Evolutionary conservation across 2,329 filamentous ascomycete genomes (phyloP).

Genomic region (Trichoderma afroharzianum): DNA sequence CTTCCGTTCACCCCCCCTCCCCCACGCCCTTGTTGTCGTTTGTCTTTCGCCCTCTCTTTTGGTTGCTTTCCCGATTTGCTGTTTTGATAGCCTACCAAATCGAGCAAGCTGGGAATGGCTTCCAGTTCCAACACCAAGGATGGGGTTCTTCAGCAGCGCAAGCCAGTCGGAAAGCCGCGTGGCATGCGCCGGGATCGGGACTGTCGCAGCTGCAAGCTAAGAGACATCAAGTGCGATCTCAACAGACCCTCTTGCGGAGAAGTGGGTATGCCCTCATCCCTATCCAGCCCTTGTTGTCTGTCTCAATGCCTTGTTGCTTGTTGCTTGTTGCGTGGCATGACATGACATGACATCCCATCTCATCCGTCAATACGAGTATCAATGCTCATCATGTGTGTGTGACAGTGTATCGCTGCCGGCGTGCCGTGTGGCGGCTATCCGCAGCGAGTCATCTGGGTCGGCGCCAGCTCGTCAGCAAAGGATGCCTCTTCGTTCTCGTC

Average conservation of each 20-base stretch:
- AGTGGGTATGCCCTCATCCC: conserved; percentile 10
- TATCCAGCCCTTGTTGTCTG: background rate
- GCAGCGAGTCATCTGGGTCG: conserved; percentile 31
- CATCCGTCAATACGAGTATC: too few species aligned
- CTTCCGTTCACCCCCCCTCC: background rate
- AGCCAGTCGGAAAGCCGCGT: conserved; percentile 26
- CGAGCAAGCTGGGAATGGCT: conserved; percentile 9
- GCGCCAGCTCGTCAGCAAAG: conserved; percentile 13
- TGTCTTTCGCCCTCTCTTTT: background rate
- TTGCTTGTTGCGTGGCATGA: background rate
- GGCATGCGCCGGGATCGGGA: conserved; percentile 30
- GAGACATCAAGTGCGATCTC: conserved; percentile 29
- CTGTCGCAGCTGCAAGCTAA: conserved; percentile 26
- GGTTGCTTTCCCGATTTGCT: background rate
- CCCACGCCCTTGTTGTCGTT: background rate
- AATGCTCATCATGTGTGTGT: conserved; percentile 3
- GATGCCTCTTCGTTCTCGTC: background rate
- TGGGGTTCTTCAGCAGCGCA: conserved; percentile 8
- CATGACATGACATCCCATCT: background rate
- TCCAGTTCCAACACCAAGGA: conserved; percentile 13
- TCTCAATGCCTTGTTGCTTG: background rate
- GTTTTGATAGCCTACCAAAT: conserved; percentile 4
- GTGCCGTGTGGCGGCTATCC: conserved; percentile 31
- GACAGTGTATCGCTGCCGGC: conserved; percentile 27
- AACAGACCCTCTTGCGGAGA: conserved; percentile 26